Conservation (phyloP, 2,329 filamentous ascomycete species). For the Fusarium sp. region DNA sequence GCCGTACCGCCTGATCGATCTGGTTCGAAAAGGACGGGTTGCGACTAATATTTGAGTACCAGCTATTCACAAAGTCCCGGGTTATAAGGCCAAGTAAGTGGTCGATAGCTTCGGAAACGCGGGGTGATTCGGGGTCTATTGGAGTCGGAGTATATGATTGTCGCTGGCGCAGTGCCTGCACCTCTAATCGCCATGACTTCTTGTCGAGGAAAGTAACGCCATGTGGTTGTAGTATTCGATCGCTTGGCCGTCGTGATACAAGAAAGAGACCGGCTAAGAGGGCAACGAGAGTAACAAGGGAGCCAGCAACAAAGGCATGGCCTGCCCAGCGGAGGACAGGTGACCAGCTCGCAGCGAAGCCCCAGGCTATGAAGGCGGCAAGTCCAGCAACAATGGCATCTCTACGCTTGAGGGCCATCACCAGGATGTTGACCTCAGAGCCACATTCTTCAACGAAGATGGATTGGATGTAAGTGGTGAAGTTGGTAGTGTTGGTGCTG, state of each 20-base stretch:
- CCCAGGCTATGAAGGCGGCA: conserved; percentile 86
- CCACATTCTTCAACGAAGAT: conserved; percentile 45
- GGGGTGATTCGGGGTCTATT: conserved; percentile 78
- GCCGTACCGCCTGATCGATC: conserved; percentile 81
- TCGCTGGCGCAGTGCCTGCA: conserved; percentile 69
- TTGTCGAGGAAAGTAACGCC: conserved; percentile 68
- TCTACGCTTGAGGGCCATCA: conserved; percentile 77
- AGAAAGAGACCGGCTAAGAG: conserved; percentile 66
- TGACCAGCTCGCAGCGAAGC: conserved; percentile 82
- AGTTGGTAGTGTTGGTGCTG: conserved; percentile 9
- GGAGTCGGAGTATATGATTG: conserved; percentile 73
- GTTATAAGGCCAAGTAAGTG: conserved; percentile 78
- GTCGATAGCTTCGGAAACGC: conserved; percentile 83
- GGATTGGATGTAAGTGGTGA: conserved; percentile 32
- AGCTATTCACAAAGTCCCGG: conserved; percentile 85
- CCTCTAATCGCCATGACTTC: conserved; percentile 75
- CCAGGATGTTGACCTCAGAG: conserved; percentile 43
- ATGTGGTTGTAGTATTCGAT: conserved; percentile 53
- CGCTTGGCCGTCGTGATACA: conserved; percentile 59
- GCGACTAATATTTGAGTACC: conserved; percentile 88
- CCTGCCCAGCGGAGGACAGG: conserved; percentile 85
- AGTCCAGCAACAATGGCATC: conserved; percentile 74
- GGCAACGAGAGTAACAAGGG: conserved; percentile 63
- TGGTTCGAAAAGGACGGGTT: conserved; percentile 85
- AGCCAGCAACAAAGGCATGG: conserved; percentile 82